A percentile compares a stretch with the other conserved stretches of the same genome.
These are phyloP conservation scores for Ogataea populi-albae DNA, from an alignment of 805 yeast genomes.

Conservation along the genomic window DNA sequence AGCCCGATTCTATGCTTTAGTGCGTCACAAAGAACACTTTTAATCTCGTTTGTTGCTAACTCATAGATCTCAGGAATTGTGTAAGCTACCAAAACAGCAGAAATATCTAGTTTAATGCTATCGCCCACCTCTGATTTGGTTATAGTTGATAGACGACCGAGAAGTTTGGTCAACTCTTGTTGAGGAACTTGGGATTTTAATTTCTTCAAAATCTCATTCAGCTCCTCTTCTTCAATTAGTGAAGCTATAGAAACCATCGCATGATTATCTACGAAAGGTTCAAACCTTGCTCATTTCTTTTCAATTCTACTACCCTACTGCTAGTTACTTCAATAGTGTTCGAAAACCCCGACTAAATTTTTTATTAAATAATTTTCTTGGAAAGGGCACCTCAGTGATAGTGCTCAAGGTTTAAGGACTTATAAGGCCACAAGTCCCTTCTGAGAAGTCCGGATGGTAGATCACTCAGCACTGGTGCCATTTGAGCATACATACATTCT, in stretches of 20 bases:
- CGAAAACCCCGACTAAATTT: constrained; percentile 4
- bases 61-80: constrained; percentile 22
- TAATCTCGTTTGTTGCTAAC: constrained; percentile 8
- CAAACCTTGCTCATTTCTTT: no score
- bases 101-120: constrained; percentile 11
- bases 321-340: constrained; percentile 1
- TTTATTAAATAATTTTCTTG: background rate
- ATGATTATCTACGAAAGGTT: no score
- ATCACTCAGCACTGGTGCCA: constrained; percentile 39
- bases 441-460: no score
- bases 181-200: no score
- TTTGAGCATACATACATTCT: constrained; percentile 85
- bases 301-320: no score
- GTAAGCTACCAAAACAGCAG: constrained; percentile 13
- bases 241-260: no score
- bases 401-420: background rate
- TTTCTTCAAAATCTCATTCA: no score
- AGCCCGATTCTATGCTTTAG: constrained; percentile 25
- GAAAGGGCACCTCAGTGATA: background rate
- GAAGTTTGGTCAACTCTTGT: no score
- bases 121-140: constrained; percentile 4
- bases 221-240: no score
- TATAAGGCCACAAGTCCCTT: no score
- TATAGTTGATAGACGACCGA: no score
- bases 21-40: constrained; percentile 4